phyloP scores from a whole-genome alignment of 129 eudicot genomes.

The Logfia minima region DNA sequence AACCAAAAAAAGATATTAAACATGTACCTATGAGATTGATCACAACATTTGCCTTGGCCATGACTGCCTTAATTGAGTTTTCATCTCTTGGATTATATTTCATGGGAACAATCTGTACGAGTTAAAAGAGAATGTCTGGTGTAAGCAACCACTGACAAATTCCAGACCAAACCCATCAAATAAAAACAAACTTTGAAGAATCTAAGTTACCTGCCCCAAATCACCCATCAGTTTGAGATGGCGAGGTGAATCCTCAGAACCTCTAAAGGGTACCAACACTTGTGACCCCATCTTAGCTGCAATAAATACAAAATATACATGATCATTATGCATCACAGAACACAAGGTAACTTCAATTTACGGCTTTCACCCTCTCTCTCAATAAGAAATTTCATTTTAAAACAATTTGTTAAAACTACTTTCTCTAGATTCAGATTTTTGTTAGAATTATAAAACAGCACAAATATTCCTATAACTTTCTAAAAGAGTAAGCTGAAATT shows the following conservation, averaged over 20 bases:
- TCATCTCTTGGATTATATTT: constrained; percentile 93
- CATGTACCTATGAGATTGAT: constrained; percentile 87
- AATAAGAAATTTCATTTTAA: not conserved
- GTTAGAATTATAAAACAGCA: not conserved
- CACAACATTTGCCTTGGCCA: constrained; percentile 99
- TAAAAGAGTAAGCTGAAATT: no score
- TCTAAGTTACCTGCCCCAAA: constrained; percentile 76
- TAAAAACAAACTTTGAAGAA: not conserved
- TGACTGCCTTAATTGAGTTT: constrained; percentile 87
- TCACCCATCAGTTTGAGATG: constrained; percentile 99
- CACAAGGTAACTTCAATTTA: constrained; percentile 9
- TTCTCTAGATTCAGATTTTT: not conserved
- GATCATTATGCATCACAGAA: constrained; percentile 20
- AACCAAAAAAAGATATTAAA: constrained; percentile 8
- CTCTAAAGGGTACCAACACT: constrained; percentile 95
- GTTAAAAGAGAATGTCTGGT: not conserved
- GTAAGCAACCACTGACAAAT: constrained; percentile 1
- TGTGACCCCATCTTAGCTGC: constrained; percentile 98
- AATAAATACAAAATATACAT: constrained; percentile 10
- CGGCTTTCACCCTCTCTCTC: not conserved
- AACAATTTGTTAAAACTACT: not conserved
- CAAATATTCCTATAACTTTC: constrained; percentile 12
- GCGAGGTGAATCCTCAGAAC: constrained; percentile 93
- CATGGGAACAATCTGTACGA: constrained; percentile 89
- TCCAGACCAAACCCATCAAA: constrained; percentile 5